These are phyloP conservation scores for Corynascus novoguineensis DNA, from an alignment of 495 filamentous ascomycete species.

Conservation along the genomic window DNA sequence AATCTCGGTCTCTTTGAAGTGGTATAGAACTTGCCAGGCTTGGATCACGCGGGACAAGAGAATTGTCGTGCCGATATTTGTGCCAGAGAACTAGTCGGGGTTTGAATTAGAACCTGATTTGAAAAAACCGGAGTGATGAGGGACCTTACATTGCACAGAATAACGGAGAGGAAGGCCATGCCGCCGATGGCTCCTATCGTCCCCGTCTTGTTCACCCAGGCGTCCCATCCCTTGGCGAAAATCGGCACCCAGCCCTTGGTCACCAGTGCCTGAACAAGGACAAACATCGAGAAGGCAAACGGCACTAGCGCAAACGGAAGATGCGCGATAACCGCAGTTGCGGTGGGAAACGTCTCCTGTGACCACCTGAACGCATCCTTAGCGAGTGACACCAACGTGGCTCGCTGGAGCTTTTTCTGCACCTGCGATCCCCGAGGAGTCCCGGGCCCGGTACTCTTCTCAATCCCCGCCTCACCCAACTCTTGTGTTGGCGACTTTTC, in stretches of 20 bases:
- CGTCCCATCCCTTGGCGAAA: conserved; percentile 62
- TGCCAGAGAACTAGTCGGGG: conserved; percentile 57
- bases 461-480: neutral
- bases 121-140: neutral
- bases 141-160: conserved; percentile 59
- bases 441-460: neutral
- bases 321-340: conserved; percentile 52
- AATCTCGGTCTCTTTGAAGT: conserved; percentile 36
- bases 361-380: conserved; percentile 46
- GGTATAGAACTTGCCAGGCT: conserved; percentile 54
- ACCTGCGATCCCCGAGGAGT: neutral
- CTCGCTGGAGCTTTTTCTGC: neutral
- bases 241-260: conserved; percentile 64
- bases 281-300: conserved; percentile 63
- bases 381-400: conserved; percentile 46
- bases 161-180: conserved; percentile 62
- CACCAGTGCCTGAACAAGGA: conserved; percentile 60
- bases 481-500: neutral
- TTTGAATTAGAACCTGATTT: neutral
- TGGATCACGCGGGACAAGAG: conserved; percentile 61
- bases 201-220: conserved; percentile 61
- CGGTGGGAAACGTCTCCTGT: conserved; percentile 62
- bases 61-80: conserved; percentile 66
- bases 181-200: conserved; percentile 58
- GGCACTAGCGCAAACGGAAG: conserved; percentile 59